A percentile compares a stretch with the other conserved stretches of the same genome.
phyloP scores from a whole-genome alignment of 2,329 filamentous ascomycete genomes.

The Aspergillus calidoustus region DNA sequence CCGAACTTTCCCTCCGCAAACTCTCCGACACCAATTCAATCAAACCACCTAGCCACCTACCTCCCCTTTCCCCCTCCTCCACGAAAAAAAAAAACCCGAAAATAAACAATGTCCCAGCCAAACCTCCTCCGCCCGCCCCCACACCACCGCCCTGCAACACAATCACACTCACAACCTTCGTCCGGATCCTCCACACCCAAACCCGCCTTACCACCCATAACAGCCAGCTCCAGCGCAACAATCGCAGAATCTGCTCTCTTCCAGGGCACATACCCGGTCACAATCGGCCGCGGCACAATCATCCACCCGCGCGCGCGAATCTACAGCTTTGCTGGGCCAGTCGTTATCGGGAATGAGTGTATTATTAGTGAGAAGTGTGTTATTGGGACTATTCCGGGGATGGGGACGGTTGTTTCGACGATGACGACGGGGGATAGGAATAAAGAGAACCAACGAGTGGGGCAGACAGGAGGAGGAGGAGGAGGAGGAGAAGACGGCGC shows the following conservation, averaged over 20 bases:
- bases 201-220: slow-evolving; percentile 40
- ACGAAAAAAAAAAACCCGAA: neutral
- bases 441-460: neutral
- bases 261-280: slow-evolving; percentile 75
- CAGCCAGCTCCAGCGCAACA: slow-evolving; percentile 42
- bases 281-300: slow-evolving; percentile 75
- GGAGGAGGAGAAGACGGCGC: slow-evolving; percentile 15
- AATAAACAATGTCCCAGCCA: slow-evolving; percentile 23
- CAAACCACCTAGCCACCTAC: too few relatives aligned
- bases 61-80: neutral
- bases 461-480: too few relatives aligned
- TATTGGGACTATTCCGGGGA: slow-evolving; percentile 57
- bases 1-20: neutral
- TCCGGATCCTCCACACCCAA: slow-evolving; percentile 31
- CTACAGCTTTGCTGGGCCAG: slow-evolving; percentile 76
- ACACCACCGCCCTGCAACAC: slow-evolving; percentile 23
- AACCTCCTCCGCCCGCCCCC: slow-evolving; percentile 27
- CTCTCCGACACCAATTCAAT: neutral
- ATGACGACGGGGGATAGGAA: neutral
- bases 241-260: slow-evolving; percentile 46
- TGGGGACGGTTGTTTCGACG: slow-evolving; percentile 50
- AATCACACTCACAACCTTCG: slow-evolving; percentile 23
- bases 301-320: slow-evolving; percentile 85
- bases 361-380: slow-evolving; percentile 72
- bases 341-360: slow-evolving; percentile 79